These are phyloP conservation scores for Rhodotorula mucilaginosa DNA, from an alignment of 1,284 basidiomycete genomes.

Conservation along the genomic window DNA sequence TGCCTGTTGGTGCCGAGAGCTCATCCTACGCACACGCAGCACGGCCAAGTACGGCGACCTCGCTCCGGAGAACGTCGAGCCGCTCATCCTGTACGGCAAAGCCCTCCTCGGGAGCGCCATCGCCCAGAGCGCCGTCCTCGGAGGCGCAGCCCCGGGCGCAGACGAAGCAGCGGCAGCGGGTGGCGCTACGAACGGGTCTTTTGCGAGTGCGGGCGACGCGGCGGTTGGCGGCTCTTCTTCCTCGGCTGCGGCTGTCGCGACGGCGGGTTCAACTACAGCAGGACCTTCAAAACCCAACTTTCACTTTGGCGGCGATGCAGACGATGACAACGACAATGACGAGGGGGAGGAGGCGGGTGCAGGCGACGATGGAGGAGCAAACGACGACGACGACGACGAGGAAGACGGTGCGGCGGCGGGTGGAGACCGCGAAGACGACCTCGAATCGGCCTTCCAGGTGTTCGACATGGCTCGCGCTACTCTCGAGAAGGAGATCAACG, in stretches of 20 bases:
- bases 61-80: conserved; percentile 40
- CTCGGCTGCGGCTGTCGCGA: neutral
- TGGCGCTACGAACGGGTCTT: neutral
- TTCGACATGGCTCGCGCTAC: conserved; percentile 42
- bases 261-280: conserved; percentile 28
- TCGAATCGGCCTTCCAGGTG: conserved; percentile 41
- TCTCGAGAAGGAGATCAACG: conserved; percentile 16
- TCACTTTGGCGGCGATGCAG: conserved; percentile 39
- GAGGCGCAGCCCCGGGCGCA: conserved; percentile 17
- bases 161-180: neutral
- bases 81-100: conserved; percentile 44
- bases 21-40: conserved; percentile 1
- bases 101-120: conserved; percentile 45
- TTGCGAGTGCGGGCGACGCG: neutral
- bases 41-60: conserved; percentile 42
- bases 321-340: conserved; percentile 35
- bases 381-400: neutral
- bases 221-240: neutral
- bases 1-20: neutral
- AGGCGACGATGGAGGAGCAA: conserved; percentile 23
- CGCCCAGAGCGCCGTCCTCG: conserved; percentile 41
- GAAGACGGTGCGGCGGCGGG: conserved; percentile 20
- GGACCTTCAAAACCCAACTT: conserved; percentile 35
- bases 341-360: conserved; percentile 8
- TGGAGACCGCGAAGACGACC: conserved; percentile 41